These are phyloP conservation scores for Parietichytrium sp. DNA, from an alignment of 108 stramenopile genomes.

Conservation along the genomic window DNA sequence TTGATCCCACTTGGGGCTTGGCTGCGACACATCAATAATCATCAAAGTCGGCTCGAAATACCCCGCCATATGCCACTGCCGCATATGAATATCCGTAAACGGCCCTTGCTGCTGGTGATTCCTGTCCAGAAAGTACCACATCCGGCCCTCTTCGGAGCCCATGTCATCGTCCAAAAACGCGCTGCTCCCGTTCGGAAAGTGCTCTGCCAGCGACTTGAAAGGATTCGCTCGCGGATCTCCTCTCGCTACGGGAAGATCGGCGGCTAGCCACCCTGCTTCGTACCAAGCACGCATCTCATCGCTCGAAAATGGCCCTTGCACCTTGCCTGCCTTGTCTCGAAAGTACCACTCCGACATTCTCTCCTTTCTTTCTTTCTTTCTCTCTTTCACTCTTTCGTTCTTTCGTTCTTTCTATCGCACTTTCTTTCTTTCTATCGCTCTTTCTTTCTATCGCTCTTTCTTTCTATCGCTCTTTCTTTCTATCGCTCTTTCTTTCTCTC, in stretches of 20 bases:
- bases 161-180: background rate
- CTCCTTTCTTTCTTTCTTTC: too few species aligned
- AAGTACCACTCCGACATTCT: conserved; percentile 1
- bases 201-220: conserved; percentile 11
- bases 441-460: too few species aligned
- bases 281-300: conserved; percentile 38
- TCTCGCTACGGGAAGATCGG: conserved; percentile 22
- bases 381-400: too few species aligned
- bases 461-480: too few species aligned
- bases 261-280: conserved; percentile 15
- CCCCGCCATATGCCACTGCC: conserved; percentile 31
- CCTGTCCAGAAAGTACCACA: conserved; percentile 15
- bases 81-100: conserved; percentile 34
- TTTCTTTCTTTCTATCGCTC: too few species aligned
- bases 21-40: background rate
- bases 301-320: background rate
- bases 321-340: conserved; percentile 17
- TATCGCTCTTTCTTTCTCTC: too few species aligned
- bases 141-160: background rate
- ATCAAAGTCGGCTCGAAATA: conserved; percentile 31
- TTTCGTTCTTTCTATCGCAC: too few species aligned
- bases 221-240: background rate
- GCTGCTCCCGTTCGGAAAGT: conserved; percentile 5
- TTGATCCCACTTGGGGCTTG: background rate
- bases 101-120: conserved; percentile 37